Evolutionary conservation across 257 asterid genomes (phyloP), one percentile per base, ranked within the genome.

Genomic region (Eustoma russellianum): DNA sequence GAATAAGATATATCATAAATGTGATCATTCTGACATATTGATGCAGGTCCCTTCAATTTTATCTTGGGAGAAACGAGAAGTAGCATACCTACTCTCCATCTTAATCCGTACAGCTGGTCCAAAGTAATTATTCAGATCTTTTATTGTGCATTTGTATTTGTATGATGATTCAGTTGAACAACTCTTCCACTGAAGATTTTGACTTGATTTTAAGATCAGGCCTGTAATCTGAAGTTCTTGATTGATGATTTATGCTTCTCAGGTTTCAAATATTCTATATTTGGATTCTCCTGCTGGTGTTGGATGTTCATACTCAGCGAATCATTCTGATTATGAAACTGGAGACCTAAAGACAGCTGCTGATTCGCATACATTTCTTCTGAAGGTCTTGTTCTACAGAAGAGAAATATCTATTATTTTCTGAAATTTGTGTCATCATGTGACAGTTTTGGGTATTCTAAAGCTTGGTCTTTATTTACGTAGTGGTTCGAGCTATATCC

Each of bases 401-500:
- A 3, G 43, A 38, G 43, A 11, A 38, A 7, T 7, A 38, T 10
- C 2, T 38, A 7, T 10, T 38, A 10, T 38, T 11, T 2, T 7
- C 9, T 38, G 9, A 38, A 38, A 5, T 38, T 7, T 38, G 9
- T 38, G 43, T 38, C 12, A 8, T 52, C 48, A 40, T 13, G 56
- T 43, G 16, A 7, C 46, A 58, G 18, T 66, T 53, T 18, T 19
- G 49, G 40, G 9, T 33, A n/a, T 34, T 50, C 10, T 34, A 2
- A 49, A 41, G 68, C 49, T 54, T 60, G 54, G 51, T 77, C 35
- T 65, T 38, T 41, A 65, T 17, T 69, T 56, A 45, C 55, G 43
- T 67, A 91, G 98, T 91, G 98, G 98, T 91, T 91, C 59, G 90
- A 82, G 71, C 85, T 87, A 65, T 91, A 84, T 64, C 81, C 95